Evolutionary conservation across 139 green algal species (phyloP), one percentile per base, ranked within the genome.

Genomic region (Pedinophyceae sp.): DNA sequence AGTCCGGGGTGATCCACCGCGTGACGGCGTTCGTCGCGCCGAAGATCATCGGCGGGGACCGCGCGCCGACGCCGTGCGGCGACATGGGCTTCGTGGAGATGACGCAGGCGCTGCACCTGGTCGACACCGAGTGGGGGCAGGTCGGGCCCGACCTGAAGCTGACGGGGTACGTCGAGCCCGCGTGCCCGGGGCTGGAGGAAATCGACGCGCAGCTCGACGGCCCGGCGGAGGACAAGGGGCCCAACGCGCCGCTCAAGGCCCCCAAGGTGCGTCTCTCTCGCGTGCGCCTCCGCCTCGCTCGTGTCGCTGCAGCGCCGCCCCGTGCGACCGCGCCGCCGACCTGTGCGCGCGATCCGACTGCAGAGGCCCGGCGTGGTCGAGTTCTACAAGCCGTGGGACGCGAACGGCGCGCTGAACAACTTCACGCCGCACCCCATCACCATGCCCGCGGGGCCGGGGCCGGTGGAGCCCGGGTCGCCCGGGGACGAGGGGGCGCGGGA

Each of bases 381-480:
- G 18, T 98, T 98, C 50, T 98, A 94, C 72, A 98, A 98, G 64
- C 61, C 81, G 0, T 98, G 91, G 91, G 86, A 97, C 60, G 47
- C 60, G 22, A 86, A 86, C 67, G 91, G 91, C 19, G 72, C 74
- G 20, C 67, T 98, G 17, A 84, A 67, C 46, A 98, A 98, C 73
- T 98, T 98, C 69, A 92, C 83, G 1, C 72, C 82, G 4, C 86
- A 97, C 68, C 57, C 80, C 19, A 83, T 98, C 50, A 6, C 3
- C 20, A 76, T 97, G 73, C 72, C 80, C 0, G 51, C 50, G 1
- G 62, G 52, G 2, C 18, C 62, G 52, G 30, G 20, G 26, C 17
- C 2, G 28, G 59, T 17, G n/a, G n/a, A n/a, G n/a, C n/a, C n/a
- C n/a, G n/a, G n/a, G n/a, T n/a, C n/a, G n/a, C n/a, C n/a, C n/a